Evolutionary conservation across 441 rosid species (phyloP).

Genomic region (Flueggea neowawraea): DNA sequence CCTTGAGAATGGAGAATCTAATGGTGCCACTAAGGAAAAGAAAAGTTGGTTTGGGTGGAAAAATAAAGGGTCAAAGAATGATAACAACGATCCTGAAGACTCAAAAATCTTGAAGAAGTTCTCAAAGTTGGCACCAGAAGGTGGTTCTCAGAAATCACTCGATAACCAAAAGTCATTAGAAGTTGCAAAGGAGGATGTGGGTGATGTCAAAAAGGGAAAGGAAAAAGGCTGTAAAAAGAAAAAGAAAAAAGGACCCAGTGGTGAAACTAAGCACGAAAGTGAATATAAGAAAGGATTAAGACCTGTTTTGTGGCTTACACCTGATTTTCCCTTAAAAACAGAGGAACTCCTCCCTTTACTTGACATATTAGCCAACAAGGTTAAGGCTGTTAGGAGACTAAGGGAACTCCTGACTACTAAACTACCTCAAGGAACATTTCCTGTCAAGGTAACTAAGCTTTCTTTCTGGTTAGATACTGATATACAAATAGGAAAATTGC

Average conservation of each 20-base stretch:
- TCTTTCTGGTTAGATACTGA: neutral
- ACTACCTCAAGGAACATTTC: constrained; percentile 91
- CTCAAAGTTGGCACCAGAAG: constrained; percentile 79
- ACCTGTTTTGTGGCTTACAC: constrained; percentile 96
- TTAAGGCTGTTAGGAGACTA: constrained; percentile 93
- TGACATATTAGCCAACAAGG: constrained; percentile 97
- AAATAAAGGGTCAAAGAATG: constrained; percentile 66
- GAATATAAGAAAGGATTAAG: constrained; percentile 97
- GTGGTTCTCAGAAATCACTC: constrained; percentile 48
- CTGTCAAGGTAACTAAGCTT: constrained; percentile 72
- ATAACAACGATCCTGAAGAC: constrained; percentile 61
- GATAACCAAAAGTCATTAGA: constrained; percentile 65
- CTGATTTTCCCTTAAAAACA: constrained; percentile 87
- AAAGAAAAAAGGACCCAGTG: constrained; percentile 60
- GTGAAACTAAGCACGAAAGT: constrained; percentile 75
- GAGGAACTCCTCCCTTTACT: constrained; percentile 93
- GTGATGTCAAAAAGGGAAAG: constrained; percentile 62
- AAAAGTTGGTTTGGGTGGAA: constrained; percentile 98
- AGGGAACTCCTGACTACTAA: constrained; percentile 98
- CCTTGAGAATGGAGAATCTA: constrained; percentile 56
- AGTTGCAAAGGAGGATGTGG: constrained; percentile 49
- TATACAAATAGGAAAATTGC: neutral
- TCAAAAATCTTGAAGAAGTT: constrained; percentile 69
- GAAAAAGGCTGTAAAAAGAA: constrained; percentile 74
- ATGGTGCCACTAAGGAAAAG: constrained; percentile 71